A percentile compares a stretch with the other conserved stretches of the same genome.
These are phyloP conservation scores for Botrytis elliptica DNA, from an alignment of 2,329 filamentous ascomycete genomes.

Conservation along the genomic window DNA sequence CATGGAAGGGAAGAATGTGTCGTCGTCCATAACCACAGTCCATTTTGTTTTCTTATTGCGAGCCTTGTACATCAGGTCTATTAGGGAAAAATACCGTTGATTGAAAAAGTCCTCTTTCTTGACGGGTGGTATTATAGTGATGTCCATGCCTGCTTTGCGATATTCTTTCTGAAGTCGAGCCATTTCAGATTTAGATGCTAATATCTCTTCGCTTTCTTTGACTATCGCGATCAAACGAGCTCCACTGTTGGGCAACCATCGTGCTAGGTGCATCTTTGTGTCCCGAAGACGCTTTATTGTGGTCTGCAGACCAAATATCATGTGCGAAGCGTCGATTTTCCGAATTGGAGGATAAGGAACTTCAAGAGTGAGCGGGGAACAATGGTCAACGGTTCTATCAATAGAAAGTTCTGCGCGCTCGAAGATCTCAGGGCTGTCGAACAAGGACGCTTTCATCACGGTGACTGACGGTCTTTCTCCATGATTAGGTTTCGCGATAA, in stretches of 20 bases:
- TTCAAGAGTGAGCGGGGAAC: conserved; percentile 33
- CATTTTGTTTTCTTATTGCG: conserved; percentile 41
- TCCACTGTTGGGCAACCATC: conserved; percentile 38
- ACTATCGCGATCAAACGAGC: conserved; percentile 37
- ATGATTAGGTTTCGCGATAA: conserved; percentile 28
- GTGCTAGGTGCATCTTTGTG: conserved; percentile 36
- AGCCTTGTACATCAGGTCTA: conserved; percentile 44
- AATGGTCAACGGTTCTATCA: conserved; percentile 26
- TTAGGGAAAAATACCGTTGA: conserved; percentile 47
- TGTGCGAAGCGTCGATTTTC: conserved; percentile 51
- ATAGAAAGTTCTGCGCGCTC: conserved; percentile 29
- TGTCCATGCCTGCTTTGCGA: conserved; percentile 32
- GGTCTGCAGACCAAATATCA: conserved; percentile 45
- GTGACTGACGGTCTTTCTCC: conserved; percentile 31
- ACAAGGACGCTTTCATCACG: conserved; percentile 33
- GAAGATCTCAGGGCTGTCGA: conserved; percentile 29
- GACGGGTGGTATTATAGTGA: conserved; percentile 35
- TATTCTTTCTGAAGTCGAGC: conserved; percentile 32
- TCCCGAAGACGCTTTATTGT: conserved; percentile 36
- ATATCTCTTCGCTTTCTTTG: conserved; percentile 34
- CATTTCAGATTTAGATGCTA: conserved; percentile 33
- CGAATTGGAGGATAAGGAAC: conserved; percentile 27
- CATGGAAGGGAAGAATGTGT: conserved; percentile 40
- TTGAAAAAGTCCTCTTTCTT: conserved; percentile 31
- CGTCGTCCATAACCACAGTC: conserved; percentile 37